Evolutionary conservation across 139 green algal genomes (phyloP).

Genomic region (Gonium pectorale): DNA sequence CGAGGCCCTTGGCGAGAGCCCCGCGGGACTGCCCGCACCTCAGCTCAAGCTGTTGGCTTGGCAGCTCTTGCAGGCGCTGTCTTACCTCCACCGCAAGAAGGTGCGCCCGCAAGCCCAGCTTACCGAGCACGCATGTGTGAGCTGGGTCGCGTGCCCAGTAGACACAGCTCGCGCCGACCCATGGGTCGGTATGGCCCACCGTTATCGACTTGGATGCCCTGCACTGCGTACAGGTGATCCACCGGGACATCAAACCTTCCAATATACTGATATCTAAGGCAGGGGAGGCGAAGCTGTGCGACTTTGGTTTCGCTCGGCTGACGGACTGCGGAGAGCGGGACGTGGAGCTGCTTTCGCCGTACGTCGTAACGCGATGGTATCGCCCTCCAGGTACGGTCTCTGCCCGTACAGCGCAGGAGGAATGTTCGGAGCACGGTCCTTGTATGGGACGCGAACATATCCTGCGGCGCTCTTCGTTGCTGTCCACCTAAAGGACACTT

Average conservation of each 20-base stretch:
- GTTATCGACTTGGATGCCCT: no score
- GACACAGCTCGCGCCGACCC: no score
- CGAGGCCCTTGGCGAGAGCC: constrained; percentile 2
- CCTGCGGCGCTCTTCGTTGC: no score
- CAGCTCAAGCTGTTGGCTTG: constrained; percentile 11
- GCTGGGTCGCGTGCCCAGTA: no score
- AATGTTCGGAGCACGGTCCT: no score
- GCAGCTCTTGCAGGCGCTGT: neutral
- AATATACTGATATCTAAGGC: constrained; percentile 74
- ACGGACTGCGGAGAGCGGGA: neutral
- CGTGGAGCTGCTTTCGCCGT: constrained; percentile 38
- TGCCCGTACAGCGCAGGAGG: no score
- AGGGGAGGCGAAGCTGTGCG: constrained; percentile 75
- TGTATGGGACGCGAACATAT: no score
- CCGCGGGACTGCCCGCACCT: neutral
- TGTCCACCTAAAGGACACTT: no score
- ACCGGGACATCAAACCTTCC: constrained; percentile 81
- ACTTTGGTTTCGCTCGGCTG: constrained; percentile 80
- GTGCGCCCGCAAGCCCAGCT: neutral
- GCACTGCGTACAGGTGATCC: constrained; percentile 54
- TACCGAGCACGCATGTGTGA: no score
- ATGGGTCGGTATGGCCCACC: no score
- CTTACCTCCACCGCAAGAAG: neutral
- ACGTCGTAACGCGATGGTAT: constrained; percentile 82
- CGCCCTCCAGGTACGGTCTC: neutral